These are phyloP conservation scores for barrel medic (Medicago truncatula) DNA, from an alignment of 306 rosid genomes.

Conservation along the genomic window DNA sequence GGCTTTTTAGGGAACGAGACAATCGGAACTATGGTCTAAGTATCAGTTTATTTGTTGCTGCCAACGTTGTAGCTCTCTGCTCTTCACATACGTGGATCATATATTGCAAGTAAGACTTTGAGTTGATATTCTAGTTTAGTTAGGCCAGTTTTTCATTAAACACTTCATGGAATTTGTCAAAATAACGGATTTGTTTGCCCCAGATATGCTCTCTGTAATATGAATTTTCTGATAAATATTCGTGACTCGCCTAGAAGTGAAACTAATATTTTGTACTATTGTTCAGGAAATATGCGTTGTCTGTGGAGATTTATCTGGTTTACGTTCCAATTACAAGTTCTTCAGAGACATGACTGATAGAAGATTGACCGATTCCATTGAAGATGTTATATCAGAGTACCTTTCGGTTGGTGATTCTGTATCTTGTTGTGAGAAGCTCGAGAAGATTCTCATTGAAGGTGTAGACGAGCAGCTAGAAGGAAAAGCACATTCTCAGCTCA, in stretches of 20 bases:
- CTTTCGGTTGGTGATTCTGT: conserved; percentile 60
- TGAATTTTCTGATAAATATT: neutral
- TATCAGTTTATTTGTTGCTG: conserved; percentile 72
- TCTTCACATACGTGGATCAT: conserved; percentile 60
- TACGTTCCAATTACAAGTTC: conserved; percentile 38
- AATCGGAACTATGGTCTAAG: conserved; percentile 74
- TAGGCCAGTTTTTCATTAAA: conserved; percentile 1
- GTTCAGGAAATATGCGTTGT: conserved; percentile 62
- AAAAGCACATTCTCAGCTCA: conserved; percentile 43
- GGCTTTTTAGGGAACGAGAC: conserved; percentile 60
- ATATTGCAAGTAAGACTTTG: conserved; percentile 68
- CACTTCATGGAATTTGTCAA: conserved; percentile 16
- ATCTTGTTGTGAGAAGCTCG: conserved; percentile 66
- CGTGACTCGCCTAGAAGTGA: neutral
- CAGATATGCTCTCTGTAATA: conserved; percentile 10
- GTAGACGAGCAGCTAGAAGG: conserved; percentile 42
- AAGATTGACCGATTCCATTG: conserved; percentile 51
- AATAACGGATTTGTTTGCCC: neutral
- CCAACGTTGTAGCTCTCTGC: conserved; percentile 55
- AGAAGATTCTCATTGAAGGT: conserved; percentile 60
- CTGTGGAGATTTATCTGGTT: conserved; percentile 40
- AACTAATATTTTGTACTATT: neutral
- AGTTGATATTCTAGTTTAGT: neutral
- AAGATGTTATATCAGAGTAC: conserved; percentile 63
- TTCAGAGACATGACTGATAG: conserved; percentile 45